phyloP scores from a whole-genome alignment of 1,139 yeast species.

The Sugiyamaella novakii region DNA sequence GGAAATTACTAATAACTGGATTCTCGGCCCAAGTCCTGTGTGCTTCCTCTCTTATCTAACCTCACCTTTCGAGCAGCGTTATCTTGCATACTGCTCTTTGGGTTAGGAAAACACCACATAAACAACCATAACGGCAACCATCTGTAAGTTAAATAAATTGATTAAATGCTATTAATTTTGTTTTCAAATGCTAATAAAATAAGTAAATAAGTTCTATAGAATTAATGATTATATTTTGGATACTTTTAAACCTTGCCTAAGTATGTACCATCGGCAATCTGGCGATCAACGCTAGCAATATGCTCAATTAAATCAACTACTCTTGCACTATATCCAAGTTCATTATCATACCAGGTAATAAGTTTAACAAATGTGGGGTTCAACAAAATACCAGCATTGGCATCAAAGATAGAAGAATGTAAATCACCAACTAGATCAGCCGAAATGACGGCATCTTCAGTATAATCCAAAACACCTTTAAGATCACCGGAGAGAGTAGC shows the following conservation, averaged over 20 bases:
- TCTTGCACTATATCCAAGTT: slow-evolving; percentile 88
- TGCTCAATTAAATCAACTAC: slow-evolving; percentile 78
- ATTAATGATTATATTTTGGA: neutral
- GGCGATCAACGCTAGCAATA: slow-evolving; percentile 50
- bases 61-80: no score
- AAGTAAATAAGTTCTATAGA: neutral
- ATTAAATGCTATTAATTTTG: neutral
- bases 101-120: no score
- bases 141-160: no score
- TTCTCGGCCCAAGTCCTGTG: no score
- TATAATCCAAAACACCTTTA: slow-evolving; percentile 78
- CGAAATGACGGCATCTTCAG: slow-evolving; percentile 83
- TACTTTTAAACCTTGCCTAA: neutral
- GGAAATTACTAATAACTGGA: no score
- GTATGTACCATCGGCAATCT: slow-evolving; percentile 12
- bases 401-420: slow-evolving; percentile 80
- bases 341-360: slow-evolving; percentile 88
- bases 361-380: slow-evolving; percentile 82
- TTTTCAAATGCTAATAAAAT: neutral
- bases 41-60: no score
- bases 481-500: slow-evolving; percentile 58
- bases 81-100: no score
- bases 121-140: no score
- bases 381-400: slow-evolving; percentile 79
- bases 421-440: slow-evolving; percentile 76